Evolutionary conservation across 2,329 filamentous ascomycete species (phyloP).

Genomic region (Meredithiella fracta): DNA sequence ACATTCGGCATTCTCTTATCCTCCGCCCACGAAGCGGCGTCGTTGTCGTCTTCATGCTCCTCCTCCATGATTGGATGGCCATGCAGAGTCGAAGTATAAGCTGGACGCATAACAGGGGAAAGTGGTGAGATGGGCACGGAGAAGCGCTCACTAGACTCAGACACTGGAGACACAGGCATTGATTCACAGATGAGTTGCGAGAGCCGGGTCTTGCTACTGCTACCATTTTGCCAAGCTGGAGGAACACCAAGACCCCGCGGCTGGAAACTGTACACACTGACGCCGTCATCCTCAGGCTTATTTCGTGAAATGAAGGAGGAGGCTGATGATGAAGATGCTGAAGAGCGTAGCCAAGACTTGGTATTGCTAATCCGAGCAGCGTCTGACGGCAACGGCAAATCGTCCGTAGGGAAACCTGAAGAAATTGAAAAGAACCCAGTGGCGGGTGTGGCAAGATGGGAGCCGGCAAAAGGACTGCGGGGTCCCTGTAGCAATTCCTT

Average conservation of each 20-base stretch:
- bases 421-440: slow-evolving; percentile 5
- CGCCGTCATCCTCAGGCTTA: background rate
- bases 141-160: background rate
- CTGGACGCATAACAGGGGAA: background rate
- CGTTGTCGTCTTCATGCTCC: background rate
- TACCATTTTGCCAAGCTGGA: slow-evolving; percentile 1
- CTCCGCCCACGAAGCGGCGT: background rate
- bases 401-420: background rate
- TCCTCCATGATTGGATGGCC: slow-evolving; percentile 2
- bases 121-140: slow-evolving; percentile 1
- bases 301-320: background rate
- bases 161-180: background rate
- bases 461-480: background rate
- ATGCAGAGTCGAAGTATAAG: slow-evolving; percentile 4
- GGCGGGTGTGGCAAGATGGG: slow-evolving; percentile 1
- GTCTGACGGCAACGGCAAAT: background rate
- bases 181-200: background rate
- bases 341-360: slow-evolving; percentile 4
- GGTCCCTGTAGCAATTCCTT: background rate
- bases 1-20: background rate
- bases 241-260: slow-evolving; percentile 1
- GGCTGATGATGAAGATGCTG: background rate
- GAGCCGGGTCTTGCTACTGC: background rate
- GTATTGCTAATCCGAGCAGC: background rate
- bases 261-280: slow-evolving; percentile 3